Evolutionary conservation across 2,329 filamentous ascomycete genomes (phyloP).

Genomic region (Dichotomopilus funicola): DNA sequence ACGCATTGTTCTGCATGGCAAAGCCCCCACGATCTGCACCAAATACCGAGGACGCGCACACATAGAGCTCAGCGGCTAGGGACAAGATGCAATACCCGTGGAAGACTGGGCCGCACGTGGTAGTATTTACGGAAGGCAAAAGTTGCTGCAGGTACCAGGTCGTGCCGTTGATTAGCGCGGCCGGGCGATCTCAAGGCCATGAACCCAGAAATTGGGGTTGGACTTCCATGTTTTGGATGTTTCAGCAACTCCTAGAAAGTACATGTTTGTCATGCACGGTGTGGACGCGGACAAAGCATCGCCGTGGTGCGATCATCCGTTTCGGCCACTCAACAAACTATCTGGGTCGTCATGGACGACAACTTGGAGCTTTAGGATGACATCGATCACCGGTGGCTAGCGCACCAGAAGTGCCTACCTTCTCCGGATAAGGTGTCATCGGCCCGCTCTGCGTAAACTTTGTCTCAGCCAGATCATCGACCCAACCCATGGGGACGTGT

Average conservation of each 20-base stretch:
- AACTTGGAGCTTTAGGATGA: too few species aligned
- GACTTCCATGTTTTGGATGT: not conserved
- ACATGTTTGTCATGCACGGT: constrained; percentile 11
- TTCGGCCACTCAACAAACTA: not conserved
- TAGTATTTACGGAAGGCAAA: not conserved
- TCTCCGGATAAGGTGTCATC: too few species aligned
- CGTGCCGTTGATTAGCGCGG: constrained; percentile 7
- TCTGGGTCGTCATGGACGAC: not conserved
- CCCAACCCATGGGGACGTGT: too few species aligned
- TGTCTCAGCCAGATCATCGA: too few species aligned
- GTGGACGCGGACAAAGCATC: not conserved
- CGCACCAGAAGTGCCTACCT: too few species aligned
- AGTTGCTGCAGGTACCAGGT: constrained; percentile 11
- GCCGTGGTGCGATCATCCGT: not conserved
- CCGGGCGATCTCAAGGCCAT: constrained; percentile 4
- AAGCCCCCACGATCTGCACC: constrained; percentile 15
- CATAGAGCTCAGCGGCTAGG: not conserved
- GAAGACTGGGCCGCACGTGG: not conserved
- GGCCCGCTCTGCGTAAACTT: too few species aligned
- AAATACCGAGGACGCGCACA: constrained; percentile 6
- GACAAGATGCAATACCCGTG: not conserved
- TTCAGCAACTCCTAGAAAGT: not conserved
- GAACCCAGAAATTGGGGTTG: constrained; percentile 4
- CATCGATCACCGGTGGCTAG: too few species aligned
- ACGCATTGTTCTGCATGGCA: constrained; percentile 10